Evolutionary conservation across 164 flowering plant genomes (phyloP).

Genomic region (Tetracentron sinense): DNA sequence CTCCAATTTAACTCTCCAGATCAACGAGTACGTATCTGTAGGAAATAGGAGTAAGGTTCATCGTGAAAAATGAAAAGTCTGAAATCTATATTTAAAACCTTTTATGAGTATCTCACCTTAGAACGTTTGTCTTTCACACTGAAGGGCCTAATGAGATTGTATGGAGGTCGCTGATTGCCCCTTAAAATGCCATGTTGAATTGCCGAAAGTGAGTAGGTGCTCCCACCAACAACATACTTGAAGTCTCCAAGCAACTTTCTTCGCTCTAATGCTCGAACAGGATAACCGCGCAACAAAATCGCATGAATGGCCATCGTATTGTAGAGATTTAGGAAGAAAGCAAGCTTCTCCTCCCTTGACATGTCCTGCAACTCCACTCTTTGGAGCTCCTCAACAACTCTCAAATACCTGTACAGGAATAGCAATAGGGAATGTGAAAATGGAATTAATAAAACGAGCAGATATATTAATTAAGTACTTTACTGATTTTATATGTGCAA

Average conservation of each 20-base stretch:
- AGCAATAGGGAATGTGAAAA: too few species aligned
- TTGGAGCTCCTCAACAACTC: slow-evolving; percentile 79
- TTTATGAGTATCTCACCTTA: slow-evolving; percentile 35
- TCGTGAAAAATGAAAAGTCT: not conserved
- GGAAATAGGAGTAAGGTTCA: not conserved
- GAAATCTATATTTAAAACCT: not conserved
- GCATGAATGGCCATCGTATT: slow-evolving; percentile 92
- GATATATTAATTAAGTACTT: too few species aligned
- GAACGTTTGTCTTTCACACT: slow-evolving; percentile 52
- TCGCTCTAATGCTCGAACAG: slow-evolving; percentile 61
- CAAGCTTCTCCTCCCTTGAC: slow-evolving; percentile 76
- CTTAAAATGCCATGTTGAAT: slow-evolving; percentile 79
- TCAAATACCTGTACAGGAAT: slow-evolving; percentile 73
- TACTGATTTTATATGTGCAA: not conserved
- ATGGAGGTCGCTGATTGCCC: slow-evolving; percentile 81
- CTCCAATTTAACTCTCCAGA: not conserved
- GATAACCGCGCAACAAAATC: slow-evolving; percentile 61
- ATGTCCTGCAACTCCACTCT: slow-evolving; percentile 63
- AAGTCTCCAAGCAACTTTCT: slow-evolving; percentile 71
- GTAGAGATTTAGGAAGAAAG: slow-evolving; percentile 80
- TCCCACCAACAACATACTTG: slow-evolving; percentile 80
- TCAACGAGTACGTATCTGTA: not conserved
- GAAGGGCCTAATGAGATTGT: slow-evolving; percentile 70
- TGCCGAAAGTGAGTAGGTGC: slow-evolving; percentile 71
- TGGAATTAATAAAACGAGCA: too few species aligned